phyloP scores from a whole-genome alignment of 345 rosid species.

The Aquilaria yunnanensis region DNA sequence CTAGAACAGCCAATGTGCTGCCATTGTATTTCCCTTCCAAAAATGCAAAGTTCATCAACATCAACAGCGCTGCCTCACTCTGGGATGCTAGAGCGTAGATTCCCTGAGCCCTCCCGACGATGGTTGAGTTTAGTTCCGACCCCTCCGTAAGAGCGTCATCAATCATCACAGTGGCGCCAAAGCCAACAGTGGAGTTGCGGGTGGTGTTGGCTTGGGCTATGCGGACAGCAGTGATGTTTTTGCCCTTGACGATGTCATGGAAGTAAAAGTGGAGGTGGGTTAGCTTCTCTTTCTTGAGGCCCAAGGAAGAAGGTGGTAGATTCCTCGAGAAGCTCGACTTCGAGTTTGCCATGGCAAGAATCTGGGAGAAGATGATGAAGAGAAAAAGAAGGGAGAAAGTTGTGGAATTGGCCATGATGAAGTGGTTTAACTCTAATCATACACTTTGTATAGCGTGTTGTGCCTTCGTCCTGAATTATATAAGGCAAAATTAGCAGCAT shows the following conservation, averaged over 20 bases:
- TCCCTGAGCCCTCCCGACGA: slow-evolving; percentile 27
- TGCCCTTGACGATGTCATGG: slow-evolving; percentile 24
- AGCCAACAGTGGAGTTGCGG: slow-evolving; percentile 10
- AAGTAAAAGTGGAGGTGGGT: slow-evolving; percentile 38
- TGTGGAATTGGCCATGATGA: too few relatives aligned
- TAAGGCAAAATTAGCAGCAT: too few relatives aligned
- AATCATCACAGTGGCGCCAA: slow-evolving; percentile 14
- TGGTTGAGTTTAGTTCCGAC: slow-evolving; percentile 15
- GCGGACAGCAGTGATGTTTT: slow-evolving; percentile 16
- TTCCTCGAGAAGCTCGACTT: too few relatives aligned
- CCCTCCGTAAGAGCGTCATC: slow-evolving; percentile 22
- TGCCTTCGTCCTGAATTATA: too few relatives aligned
- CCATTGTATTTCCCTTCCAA: slow-evolving; percentile 29
- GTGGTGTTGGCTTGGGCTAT: slow-evolving; percentile 21
- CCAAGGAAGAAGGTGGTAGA: too few relatives aligned
- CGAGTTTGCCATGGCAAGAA: too few relatives aligned
- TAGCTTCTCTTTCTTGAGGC: slow-evolving; percentile 20
- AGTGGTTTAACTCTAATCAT: too few relatives aligned
- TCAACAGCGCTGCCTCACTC: slow-evolving; percentile 8
- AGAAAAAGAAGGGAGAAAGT: too few relatives aligned
- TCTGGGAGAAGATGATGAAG: too few relatives aligned
- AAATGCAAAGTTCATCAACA: slow-evolving; percentile 29
- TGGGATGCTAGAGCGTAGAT: slow-evolving; percentile 16
- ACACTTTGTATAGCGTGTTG: too few relatives aligned
- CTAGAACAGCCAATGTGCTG: slow-evolving; percentile 20